Base-by-base conservation (phyloP, 2,329 filamentous ascomycete species). In the Monilinia laxa region DNA sequence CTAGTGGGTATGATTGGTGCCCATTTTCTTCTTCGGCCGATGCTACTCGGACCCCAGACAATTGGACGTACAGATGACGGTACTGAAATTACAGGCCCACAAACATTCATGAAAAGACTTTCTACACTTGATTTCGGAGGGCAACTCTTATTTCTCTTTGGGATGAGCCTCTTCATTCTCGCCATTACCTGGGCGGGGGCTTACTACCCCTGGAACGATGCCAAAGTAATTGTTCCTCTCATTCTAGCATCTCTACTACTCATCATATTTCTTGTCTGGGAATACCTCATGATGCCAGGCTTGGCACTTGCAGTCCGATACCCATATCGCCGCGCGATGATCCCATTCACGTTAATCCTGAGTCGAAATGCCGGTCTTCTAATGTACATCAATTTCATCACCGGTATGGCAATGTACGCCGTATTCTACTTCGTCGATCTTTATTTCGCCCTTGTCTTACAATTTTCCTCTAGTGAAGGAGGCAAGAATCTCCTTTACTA, bases 341-440 rank as follows among this genome's bases (percentile, higher is more conserved):
- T 91, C 18, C 87, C 87, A 0, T 88, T 86, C 75, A 77, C 80
- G 10, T 76, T 90, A 25, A 80, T 90, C 56, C 76, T 78, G 3
- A 81, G 84, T 65, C 81, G 82, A 45, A 87, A 91, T 69, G 83
- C 86, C 1, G 79, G 81, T 0, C 78, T 90, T n/a, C 75, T 90
- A n/a, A 83, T 86, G 68, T 83, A 84, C 67, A 81, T 88, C 70
- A 87, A 87, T 70, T 85, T 88, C 71, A 80, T 82, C 4, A 83
- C 83, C 0, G 88, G 88, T 4, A 73, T 73, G 71, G 65, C 77
- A 0, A 76, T 81, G 70, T 82, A 82, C 74, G 79, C 82, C 16
- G 84, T 87, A 0, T 84, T 90, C 70, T 91, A 90, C 75, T 91
- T 90, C 71, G 85, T 88, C 70, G 85, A 85, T 20, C 82, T 90